Base-by-base conservation (phyloP, 2,329 filamentous ascomycete genomes). In the Emergomyces orientalis region DNA sequence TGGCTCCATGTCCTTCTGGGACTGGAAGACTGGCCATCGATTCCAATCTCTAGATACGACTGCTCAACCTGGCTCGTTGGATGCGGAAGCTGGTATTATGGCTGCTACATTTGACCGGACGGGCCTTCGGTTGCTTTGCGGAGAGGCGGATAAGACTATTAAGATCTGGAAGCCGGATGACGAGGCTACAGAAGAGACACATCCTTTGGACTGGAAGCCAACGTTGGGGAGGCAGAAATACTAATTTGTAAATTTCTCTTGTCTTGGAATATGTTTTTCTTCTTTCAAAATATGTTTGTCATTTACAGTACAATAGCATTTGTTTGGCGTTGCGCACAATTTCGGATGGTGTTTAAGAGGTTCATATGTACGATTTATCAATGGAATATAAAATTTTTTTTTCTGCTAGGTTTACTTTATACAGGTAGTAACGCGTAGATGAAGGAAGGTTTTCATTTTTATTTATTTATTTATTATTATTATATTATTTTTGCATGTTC, bases 91-190 rank as follows among this genome's bases (percentile, higher is more conserved):
- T 6, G 95, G 95, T 61, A 86, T 99, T 69, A 96, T 99, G 88
- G 90, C 89, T 72, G 91, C 90, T 17, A 96, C 88, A 0, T 99
- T 96, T 72, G 94, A 99, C 72, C 84, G 84, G 64, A 96, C 92
- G 0, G 94, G 94, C 0, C 73, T 97, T 71, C 85, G 94, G 68
- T 80, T 99, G 69, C 96, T 99, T 66, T 92, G 89, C 25, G 95
- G 95, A 55, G 94, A 99, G 77, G 90, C 91, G 6, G 94, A 99
- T 74, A 99, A 99, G 82, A 96, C 92, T 0, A 96, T 97, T 75
- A 97, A 99, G 83, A 86, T 99, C 63, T 99, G 94, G 94, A 95
- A 92, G 76, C 89, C 88, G 68, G 94, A 99, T 74, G 90, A 95
- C 56, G 85, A 88, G 61, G 94, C 94, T 22, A 97, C 93, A 0